Percentiles rank a stretch among this genome's conserved stretches.
Conservation (phyloP, 345 rosid species). For the Gossypium herbaceum region DNA sequence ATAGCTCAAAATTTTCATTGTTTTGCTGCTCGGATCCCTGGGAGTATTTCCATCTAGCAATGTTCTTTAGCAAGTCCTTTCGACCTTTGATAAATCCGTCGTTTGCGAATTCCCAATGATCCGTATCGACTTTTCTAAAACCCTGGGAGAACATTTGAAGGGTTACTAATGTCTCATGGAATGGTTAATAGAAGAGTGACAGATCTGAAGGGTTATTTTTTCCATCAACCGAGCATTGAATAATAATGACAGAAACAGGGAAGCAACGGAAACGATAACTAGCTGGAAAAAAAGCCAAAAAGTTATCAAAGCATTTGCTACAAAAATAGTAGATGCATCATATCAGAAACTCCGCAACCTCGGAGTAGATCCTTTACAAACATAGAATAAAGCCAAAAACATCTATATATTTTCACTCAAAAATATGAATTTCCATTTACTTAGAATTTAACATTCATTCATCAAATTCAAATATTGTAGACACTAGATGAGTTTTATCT, state of each 20-base stretch:
- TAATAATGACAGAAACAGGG: neutral
- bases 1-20: constrained; percentile 35
- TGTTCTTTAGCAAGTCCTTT: constrained; percentile 64
- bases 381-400: neutral
- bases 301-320: too few species aligned
- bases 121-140: constrained; percentile 78
- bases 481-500: too few species aligned
- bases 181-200: neutral
- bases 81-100: constrained; percentile 73
- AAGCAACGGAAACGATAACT: neutral
- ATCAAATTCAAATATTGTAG: too few species aligned
- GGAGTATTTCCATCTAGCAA: constrained; percentile 60
- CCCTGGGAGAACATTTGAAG: constrained; percentile 47
- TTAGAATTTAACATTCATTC: neutral
- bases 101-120: constrained; percentile 84
- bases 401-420: neutral
- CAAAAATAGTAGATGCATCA: neutral
- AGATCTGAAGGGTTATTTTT: neutral
- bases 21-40: constrained; percentile 46
- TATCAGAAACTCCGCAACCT: too few species aligned
- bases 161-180: neutral
- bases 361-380: too few species aligned
- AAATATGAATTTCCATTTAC: neutral
- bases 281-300: neutral
- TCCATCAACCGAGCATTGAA: neutral